phyloP scores from a whole-genome alignment of 129 eudicot species.

The Rutidosis leptorrhynchoides region DNA sequence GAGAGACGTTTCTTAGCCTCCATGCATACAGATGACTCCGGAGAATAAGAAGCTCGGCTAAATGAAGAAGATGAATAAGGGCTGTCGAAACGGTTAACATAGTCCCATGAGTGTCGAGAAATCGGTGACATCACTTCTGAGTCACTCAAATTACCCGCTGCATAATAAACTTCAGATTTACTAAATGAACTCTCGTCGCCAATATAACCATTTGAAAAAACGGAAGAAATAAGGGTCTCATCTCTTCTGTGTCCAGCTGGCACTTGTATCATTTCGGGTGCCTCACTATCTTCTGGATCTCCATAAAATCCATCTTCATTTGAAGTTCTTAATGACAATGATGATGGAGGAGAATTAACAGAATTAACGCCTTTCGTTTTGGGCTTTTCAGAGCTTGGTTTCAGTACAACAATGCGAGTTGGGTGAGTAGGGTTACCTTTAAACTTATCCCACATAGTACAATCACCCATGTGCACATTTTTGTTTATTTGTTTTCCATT shows the following conservation, averaged over 20 bases:
- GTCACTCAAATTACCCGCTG: conserved; percentile 70
- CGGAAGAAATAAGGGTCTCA: conserved; percentile 67
- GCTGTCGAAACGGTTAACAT: conserved; percentile 54
- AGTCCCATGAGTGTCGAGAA: conserved; percentile 94
- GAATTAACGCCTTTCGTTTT: conserved; percentile 40
- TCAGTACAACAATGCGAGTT: conserved; percentile 84
- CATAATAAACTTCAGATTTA: conserved; percentile 77
- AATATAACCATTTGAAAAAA: conserved; percentile 73
- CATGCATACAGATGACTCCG: conserved; percentile 87
- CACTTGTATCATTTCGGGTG: conserved; percentile 54
- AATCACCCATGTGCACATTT: conserved; percentile 27
- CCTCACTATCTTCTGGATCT: conserved; percentile 50
- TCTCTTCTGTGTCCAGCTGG: conserved; percentile 64
- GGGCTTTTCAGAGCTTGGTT: conserved; percentile 63
- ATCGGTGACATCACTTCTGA: conserved; percentile 78
- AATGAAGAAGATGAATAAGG: conserved; percentile 67
- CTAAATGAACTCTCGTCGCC: conserved; percentile 85
- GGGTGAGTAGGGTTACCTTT: conserved; percentile 55
- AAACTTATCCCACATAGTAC: conserved; percentile 38
- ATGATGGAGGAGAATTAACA: conserved; percentile 50
- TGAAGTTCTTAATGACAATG: conserved; percentile 39
- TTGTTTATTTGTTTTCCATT: conserved; percentile 43
- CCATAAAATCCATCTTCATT: conserved; percentile 40
- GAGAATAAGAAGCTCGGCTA: conserved; percentile 82
- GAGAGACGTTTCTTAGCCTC: conserved; percentile 97